Base-by-base conservation (phyloP, 441 rosid species). In the Populus tomentosa region DNA sequence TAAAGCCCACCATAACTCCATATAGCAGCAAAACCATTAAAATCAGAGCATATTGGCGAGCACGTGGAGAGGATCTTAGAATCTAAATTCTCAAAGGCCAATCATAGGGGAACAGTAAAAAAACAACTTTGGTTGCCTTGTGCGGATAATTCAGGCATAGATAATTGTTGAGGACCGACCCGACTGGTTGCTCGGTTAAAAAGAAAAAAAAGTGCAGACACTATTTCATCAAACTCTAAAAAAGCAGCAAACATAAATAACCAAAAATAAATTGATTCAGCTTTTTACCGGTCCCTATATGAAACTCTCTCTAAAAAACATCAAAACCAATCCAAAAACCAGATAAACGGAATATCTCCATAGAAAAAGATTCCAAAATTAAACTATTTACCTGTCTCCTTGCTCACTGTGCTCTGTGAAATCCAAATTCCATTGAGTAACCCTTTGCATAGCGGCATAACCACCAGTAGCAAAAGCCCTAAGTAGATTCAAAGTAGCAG, bases 401-500 rank as follows among this genome's bases (percentile, higher is more conserved):
- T 93, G 99, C 85, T 95, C 99, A 65, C 94, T 95, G 28, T 89
- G 96, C 77, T 92, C 90, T 1, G 89, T 86, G 87, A 95, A 95
- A 88, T 95, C 99, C 77, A 95, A 85, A 87, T 95, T 95, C 99
- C 98, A 95, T 69, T 92, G 94, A 1, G 94, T 93, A 69, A 94
- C 94, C 87, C 98, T 93, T 86, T 94, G 96, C 98, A 95, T 93
- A 36, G 98, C 94, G 7, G 98, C 98, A 80, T 93, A 95, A 30
- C 99, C 99, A 65, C 99, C 99, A 14, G 99, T 93, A 7, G 97
- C 99, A 78, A 95, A 93, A 30, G 99, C 97, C 85, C 99, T 88
- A 80, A 95, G 85, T 28, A 93, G 94, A 86, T 95, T 95, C 87
- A 95, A 81, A 33, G 98, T 95, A 18, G 96, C 92, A 1, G 96